Conservation (phyloP, 768 basidiomycete species). For the Mycena rosella region DNA sequence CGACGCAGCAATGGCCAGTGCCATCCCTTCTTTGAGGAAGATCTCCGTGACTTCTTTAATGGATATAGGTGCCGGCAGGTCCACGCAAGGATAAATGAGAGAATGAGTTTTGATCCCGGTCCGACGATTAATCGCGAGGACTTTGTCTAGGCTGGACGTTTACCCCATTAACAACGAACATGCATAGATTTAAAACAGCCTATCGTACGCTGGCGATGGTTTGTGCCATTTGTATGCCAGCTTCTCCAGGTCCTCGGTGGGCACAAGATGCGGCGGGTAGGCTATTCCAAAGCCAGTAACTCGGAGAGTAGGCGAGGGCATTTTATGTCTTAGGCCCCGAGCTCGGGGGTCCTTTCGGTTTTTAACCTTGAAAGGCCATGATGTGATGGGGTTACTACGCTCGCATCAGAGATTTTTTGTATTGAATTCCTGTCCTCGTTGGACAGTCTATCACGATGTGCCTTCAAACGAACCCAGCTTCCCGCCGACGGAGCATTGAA, state of each 20-base stretch:
- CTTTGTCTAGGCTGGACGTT: conserved; percentile 21
- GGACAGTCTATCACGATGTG: too few relatives aligned
- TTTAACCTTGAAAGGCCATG: too few relatives aligned
- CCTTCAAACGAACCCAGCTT: too few relatives aligned
- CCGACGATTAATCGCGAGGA: conserved; percentile 24
- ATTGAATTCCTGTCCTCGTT: too few relatives aligned
- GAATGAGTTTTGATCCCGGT: conserved; percentile 26
- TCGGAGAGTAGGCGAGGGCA: conserved; percentile 43
- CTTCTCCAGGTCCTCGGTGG: conserved; percentile 9
- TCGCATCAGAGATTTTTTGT: too few relatives aligned
- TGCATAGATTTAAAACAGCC: too few relatives aligned
- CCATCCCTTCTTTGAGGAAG: conserved; percentile 21
- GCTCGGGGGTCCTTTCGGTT: too few relatives aligned
- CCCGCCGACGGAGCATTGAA: too few relatives aligned
- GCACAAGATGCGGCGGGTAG: conserved; percentile 9
- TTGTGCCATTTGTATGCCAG: conserved; percentile 19
- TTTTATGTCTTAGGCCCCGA: too few relatives aligned
- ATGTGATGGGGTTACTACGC: too few relatives aligned
- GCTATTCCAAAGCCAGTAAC: conserved; percentile 31
- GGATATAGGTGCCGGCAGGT: conserved; percentile 13
- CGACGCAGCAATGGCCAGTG: conserved; percentile 21
- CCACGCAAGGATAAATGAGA: conserved; percentile 5
- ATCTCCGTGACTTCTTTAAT: conserved; percentile 27
- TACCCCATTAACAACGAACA: too few relatives aligned
- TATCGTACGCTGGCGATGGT: conserved; percentile 15